A percentile compares a stretch with the other conserved stretches of the same genome.
Conservation (phyloP, 2,329 filamentous ascomycete species). For the Clonostachys rosea region DNA sequence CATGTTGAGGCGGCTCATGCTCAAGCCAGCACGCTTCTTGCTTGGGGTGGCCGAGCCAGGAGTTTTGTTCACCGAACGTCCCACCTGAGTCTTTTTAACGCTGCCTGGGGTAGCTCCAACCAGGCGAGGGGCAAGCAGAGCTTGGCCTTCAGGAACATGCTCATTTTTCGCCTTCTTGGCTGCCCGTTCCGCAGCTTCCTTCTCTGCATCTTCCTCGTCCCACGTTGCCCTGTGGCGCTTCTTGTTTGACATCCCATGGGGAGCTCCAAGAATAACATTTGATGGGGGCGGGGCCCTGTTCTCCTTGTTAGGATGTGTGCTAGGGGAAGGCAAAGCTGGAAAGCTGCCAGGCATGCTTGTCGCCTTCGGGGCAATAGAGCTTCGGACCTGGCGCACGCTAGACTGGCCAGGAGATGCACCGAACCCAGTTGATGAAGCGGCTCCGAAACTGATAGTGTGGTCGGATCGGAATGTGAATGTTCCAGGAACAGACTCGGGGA, state of each 20-base stretch:
- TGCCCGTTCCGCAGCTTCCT: constrained; percentile 40
- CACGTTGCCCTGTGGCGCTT: constrained; percentile 56
- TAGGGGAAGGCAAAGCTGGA: constrained; percentile 24
- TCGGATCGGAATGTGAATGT: constrained; percentile 64
- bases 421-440: constrained; percentile 43
- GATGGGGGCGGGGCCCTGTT: constrained; percentile 37
- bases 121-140: constrained; percentile 44
- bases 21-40: constrained; percentile 50
- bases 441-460: constrained; percentile 56
- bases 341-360: constrained; percentile 51
- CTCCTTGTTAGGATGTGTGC: constrained; percentile 45
- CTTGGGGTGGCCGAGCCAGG: constrained; percentile 31
- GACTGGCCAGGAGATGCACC: constrained; percentile 54
- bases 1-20: constrained; percentile 56
- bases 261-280: constrained; percentile 19
- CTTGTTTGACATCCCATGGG: constrained; percentile 62
- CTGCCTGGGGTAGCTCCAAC: constrained; percentile 24
- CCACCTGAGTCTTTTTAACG: constrained; percentile 26
- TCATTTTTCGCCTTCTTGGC: constrained; percentile 55
- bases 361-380: constrained; percentile 35
- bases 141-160: constrained; percentile 43
- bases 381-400: constrained; percentile 55
- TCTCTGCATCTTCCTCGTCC: constrained; percentile 50
- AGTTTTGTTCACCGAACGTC: constrained; percentile 13
- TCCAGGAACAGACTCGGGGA: constrained; percentile 40